phyloP scores from a whole-genome alignment of 2,329 filamentous ascomycete species.

The Sarocladiaceae sp. region DNA sequence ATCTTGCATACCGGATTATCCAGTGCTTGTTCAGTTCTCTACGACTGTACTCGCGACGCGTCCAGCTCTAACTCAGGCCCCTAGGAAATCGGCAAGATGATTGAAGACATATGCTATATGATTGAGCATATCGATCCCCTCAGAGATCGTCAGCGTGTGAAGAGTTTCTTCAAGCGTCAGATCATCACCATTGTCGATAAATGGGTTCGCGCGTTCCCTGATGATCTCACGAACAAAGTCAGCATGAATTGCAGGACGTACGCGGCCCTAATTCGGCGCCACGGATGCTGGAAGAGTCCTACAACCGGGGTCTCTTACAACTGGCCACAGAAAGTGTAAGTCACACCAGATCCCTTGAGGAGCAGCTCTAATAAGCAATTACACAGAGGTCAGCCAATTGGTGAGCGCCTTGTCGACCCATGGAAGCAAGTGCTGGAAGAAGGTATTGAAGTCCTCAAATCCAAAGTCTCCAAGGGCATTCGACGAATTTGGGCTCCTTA shows the following conservation, averaged over 20 bases:
- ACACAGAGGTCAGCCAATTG: background rate
- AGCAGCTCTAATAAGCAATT: too few relatives aligned
- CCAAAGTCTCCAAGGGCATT: background rate
- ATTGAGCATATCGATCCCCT: background rate
- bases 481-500: background rate
- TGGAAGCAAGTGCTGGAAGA: background rate
- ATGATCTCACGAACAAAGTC: background rate
- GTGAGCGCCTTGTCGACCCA: background rate
- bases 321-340: background rate
- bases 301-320: background rate
- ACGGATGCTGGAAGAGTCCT: background rate
- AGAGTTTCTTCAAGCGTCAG: background rate
- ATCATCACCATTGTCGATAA: background rate
- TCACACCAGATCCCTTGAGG: background rate
- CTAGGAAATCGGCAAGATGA: background rate
- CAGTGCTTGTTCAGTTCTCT: background rate
- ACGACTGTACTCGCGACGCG: background rate
- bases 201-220: background rate
- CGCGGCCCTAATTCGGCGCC: background rate
- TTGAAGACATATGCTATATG: background rate
- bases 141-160: background rate
- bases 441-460: background rate
- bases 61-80: background rate
- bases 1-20: background rate
- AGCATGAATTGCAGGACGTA: background rate